Evolutionary conservation across 345 rosid genomes (phyloP).

Genomic region (Draba incana): DNA sequence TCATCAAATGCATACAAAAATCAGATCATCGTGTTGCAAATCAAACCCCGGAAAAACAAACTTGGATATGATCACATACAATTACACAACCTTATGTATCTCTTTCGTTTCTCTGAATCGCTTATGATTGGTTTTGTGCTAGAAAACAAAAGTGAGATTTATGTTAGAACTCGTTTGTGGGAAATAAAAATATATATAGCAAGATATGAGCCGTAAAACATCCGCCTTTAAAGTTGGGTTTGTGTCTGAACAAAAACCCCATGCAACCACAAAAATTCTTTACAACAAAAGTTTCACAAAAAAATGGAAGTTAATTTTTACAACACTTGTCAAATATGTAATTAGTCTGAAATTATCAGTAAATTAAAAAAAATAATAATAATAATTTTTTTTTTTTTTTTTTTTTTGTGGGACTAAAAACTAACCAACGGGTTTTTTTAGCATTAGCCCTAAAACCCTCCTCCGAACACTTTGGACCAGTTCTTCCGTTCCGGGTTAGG

Average conservation of each 20-base stretch:
- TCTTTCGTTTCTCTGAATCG: not conserved
- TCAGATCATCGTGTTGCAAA: not conserved
- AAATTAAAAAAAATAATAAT: not conserved
- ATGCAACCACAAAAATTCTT: slow-evolving; percentile 34
- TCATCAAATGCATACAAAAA: not conserved
- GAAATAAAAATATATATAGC: slow-evolving; percentile 13
- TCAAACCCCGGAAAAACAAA: not conserved
- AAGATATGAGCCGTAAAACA: slow-evolving; percentile 23
- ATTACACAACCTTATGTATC: slow-evolving; percentile 3
- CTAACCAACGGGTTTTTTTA: slow-evolving; percentile 23
- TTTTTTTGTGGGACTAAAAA: slow-evolving; percentile 24
- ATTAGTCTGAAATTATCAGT: slow-evolving; percentile 21
- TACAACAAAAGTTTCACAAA: slow-evolving; percentile 18
- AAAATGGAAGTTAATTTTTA: not conserved
- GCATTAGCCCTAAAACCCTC: slow-evolving; percentile 30
- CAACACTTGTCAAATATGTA: slow-evolving; percentile 26
- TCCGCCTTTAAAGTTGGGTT: slow-evolving; percentile 39
- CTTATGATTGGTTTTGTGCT: slow-evolving; percentile 1
- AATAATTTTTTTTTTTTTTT: slow-evolving; percentile 11
- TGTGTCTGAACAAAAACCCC: slow-evolving; percentile 39
- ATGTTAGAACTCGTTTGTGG: slow-evolving; percentile 20
- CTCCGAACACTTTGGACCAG: slow-evolving; percentile 36
- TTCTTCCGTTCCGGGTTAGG: slow-evolving; percentile 28
- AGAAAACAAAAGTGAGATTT: slow-evolving; percentile 30
- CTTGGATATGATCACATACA: not conserved